A percentile compares a stretch with the other conserved stretches of the same genome.
Conservation (phyloP, 768 basidiomycete genomes). For the Lepiota venenata region DNA sequence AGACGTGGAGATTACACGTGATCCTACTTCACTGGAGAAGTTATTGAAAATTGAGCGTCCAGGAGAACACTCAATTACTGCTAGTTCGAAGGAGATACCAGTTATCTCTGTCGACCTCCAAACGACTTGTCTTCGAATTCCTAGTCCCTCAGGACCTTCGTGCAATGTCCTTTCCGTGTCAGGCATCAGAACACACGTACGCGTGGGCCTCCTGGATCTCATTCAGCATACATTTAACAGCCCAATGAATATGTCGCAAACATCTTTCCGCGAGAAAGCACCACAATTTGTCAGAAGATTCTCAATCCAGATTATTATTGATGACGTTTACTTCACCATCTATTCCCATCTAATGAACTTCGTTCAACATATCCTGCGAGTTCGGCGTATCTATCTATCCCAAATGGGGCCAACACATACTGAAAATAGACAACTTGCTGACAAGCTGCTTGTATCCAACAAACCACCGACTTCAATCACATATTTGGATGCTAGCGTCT, state of each 20-base stretch:
- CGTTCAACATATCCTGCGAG: slow-evolving; percentile 50
- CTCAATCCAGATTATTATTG: slow-evolving; percentile 34
- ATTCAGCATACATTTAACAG: slow-evolving; percentile 23
- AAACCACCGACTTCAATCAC: slow-evolving; percentile 13
- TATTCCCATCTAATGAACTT: slow-evolving; percentile 62
- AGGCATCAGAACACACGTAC: slow-evolving; percentile 25
- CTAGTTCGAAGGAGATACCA: not conserved
- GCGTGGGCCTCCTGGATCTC: slow-evolving; percentile 21
- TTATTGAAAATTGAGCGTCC: slow-evolving; percentile 16
- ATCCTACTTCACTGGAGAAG: slow-evolving; percentile 15
- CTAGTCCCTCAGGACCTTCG: slow-evolving; percentile 26
- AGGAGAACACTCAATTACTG: not conserved
- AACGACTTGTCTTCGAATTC: slow-evolving; percentile 27
- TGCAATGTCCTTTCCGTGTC: slow-evolving; percentile 31
- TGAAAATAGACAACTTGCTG: slow-evolving; percentile 1
- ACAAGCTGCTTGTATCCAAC: slow-evolving; percentile 6
- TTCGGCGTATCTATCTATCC: slow-evolving; percentile 35
- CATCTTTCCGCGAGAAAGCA: slow-evolving; percentile 36
- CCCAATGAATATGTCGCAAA: slow-evolving; percentile 39
- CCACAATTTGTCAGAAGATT: slow-evolving; percentile 26
- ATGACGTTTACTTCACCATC: slow-evolving; percentile 38
- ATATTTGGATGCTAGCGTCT: slow-evolving; percentile 35
- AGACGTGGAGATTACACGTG: slow-evolving; percentile 10
- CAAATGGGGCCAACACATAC: not conserved
- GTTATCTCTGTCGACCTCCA: slow-evolving; percentile 24